These are phyloP conservation scores for Chaetomiaceae sp. DNA, from an alignment of 2,329 filamentous ascomycete genomes.

Conservation along the genomic window DNA sequence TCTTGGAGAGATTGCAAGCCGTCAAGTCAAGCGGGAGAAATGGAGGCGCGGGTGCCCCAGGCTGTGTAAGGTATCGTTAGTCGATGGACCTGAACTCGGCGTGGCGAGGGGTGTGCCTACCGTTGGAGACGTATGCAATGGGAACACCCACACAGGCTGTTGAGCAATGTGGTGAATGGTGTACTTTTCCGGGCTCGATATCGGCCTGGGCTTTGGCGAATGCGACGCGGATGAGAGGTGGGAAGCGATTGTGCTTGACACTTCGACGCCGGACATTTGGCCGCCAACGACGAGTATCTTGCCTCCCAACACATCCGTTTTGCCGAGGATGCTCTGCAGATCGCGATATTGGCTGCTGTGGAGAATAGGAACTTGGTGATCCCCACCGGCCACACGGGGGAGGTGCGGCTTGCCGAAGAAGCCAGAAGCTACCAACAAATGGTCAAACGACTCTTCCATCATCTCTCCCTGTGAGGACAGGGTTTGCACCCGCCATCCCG, in stretches of 20 bases:
- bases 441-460: slow-evolving; percentile 57
- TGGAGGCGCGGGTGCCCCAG: slow-evolving; percentile 40
- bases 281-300: slow-evolving; percentile 73
- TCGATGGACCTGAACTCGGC: not conserved
- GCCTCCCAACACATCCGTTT: slow-evolving; percentile 37
- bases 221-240: slow-evolving; percentile 62
- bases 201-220: slow-evolving; percentile 40
- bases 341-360: slow-evolving; percentile 66
- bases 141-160: slow-evolving; percentile 67
- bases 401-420: slow-evolving; percentile 64
- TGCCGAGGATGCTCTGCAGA: slow-evolving; percentile 44
- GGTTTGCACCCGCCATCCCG: slow-evolving; percentile 20
- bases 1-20: slow-evolving; percentile 63
- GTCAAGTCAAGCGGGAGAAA: slow-evolving; percentile 71
- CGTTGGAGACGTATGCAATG: slow-evolving; percentile 50
- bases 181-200: slow-evolving; percentile 45
- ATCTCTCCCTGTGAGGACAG: slow-evolving; percentile 29
- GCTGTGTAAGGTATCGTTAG: not conserved
- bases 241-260: slow-evolving; percentile 65
- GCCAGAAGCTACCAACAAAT: slow-evolving; percentile 67
- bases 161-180: slow-evolving; percentile 65
- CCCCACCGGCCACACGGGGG: slow-evolving; percentile 39
- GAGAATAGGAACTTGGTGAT: slow-evolving; percentile 45
- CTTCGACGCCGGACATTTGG: slow-evolving; percentile 78
- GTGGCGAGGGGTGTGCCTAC: too few relatives aligned